Evolutionary conservation across 164 flowering plant species (phyloP).

Genomic region (Dillenia turbinata): DNA sequence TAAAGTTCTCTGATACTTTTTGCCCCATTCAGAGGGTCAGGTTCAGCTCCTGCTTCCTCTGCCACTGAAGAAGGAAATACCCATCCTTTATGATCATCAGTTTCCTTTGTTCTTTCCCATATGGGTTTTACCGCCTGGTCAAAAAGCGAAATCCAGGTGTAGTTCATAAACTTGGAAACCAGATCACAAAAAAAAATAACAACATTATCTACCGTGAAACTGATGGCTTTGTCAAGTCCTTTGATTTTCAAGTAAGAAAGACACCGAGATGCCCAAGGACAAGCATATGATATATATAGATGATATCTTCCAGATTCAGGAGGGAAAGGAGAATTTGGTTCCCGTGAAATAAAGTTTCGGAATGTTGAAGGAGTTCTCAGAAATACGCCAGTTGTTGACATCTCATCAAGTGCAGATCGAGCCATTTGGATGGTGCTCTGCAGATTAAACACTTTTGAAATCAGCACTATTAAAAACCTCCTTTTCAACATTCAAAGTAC

Average conservation of each 20-base stretch:
- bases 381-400: constrained; percentile 83
- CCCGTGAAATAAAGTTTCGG: constrained; percentile 64
- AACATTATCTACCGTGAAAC: constrained; percentile 53
- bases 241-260: constrained; percentile 74
- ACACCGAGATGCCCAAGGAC: constrained; percentile 99
- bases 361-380: constrained; percentile 74
- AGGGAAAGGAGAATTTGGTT: constrained; percentile 62
- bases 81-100: constrained; percentile 96
- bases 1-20: constrained; percentile 69
- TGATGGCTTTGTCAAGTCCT: constrained; percentile 84
- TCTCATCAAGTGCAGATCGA: constrained; percentile 72
- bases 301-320: constrained; percentile 91
- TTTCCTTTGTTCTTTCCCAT: constrained; percentile 82
- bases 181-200: neutral
- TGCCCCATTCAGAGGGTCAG: constrained; percentile 75
- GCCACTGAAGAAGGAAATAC: constrained; percentile 62
- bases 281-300: constrained; percentile 86
- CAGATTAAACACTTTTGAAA: neutral
- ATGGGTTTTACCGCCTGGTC: constrained; percentile 72
- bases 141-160: neutral
- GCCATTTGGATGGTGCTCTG: constrained; percentile 61
- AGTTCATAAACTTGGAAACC: neutral
- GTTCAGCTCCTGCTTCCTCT: constrained; percentile 81
- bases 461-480: too few species aligned
- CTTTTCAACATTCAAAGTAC: too few species aligned